Evolutionary conservation across 2,329 filamentous ascomycete species (phyloP).

Genomic region (Orbilia oligospora): DNA sequence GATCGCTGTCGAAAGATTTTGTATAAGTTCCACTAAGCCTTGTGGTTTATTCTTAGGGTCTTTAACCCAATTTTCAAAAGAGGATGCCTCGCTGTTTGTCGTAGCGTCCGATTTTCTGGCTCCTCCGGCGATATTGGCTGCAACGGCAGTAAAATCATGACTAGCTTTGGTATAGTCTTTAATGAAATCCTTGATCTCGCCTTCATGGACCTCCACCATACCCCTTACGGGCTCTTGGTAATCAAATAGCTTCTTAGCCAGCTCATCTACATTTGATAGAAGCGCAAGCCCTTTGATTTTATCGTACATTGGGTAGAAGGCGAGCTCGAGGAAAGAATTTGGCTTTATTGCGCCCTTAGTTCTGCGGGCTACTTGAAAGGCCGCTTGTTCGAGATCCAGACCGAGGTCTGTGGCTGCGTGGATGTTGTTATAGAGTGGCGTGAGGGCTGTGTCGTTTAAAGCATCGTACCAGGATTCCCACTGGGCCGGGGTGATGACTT

Average conservation of each 20-base stretch:
- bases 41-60: not conserved
- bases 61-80: constrained; percentile 39
- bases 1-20: not conserved
- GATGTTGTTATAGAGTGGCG: constrained; percentile 22
- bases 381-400: constrained; percentile 4
- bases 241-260: constrained; percentile 11
- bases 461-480: constrained; percentile 41
- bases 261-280: not conserved
- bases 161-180: not conserved
- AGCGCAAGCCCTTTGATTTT: constrained; percentile 10
- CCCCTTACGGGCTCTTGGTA: constrained; percentile 11
- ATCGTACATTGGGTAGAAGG: constrained; percentile 29
- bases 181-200: not conserved
- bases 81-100: not conserved
- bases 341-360: constrained; percentile 19
- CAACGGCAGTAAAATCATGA: constrained; percentile 5
- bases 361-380: constrained; percentile 24
- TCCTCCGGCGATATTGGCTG: constrained; percentile 6
- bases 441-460: constrained; percentile 16
- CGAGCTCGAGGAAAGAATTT: not conserved
- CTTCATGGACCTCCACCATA: not conserved
- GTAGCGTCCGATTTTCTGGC: not conserved
- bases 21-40: constrained; percentile 1
- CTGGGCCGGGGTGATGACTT: constrained; percentile 5
- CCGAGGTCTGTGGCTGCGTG: constrained; percentile 3